A percentile compares a stretch with the other conserved stretches of the same genome.
Evolutionary conservation across 108 stramenopile genomes (phyloP).

Genomic region (Stephanodiscus triporus): DNA sequence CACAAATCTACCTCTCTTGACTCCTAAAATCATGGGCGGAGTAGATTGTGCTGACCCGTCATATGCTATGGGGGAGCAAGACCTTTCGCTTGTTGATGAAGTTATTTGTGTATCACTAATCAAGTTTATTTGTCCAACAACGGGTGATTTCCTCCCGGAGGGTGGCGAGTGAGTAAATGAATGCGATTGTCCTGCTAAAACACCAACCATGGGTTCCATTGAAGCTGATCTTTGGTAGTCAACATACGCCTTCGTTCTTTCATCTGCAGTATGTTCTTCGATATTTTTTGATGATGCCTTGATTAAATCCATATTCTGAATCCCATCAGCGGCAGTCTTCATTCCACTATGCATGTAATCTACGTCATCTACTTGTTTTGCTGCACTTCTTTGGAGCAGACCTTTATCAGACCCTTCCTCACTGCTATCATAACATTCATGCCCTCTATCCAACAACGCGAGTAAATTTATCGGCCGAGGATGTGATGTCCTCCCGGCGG

Average conservation of each 20-base stretch:
- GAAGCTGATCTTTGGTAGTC: constrained; percentile 21
- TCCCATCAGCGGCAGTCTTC: too few relatives aligned
- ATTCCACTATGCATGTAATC: too few relatives aligned
- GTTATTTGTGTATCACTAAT: not conserved
- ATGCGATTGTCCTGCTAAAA: not conserved
- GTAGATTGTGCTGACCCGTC: constrained; percentile 10
- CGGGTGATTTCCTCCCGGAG: not conserved
- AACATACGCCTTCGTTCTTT: not conserved
- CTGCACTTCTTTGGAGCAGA: too few relatives aligned
- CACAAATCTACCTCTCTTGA: constrained; percentile 4
- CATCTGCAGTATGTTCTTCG: too few relatives aligned
- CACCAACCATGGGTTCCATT: constrained; percentile 21
- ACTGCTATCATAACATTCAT: too few relatives aligned
- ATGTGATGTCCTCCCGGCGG: not conserved
- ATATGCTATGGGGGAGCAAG: constrained; percentile 19
- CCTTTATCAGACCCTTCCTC: too few relatives aligned
- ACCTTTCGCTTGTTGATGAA: not conserved
- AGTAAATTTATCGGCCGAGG: too few relatives aligned
- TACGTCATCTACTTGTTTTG: too few relatives aligned
- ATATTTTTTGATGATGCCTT: too few relatives aligned
- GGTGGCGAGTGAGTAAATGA: not conserved
- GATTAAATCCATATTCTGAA: too few relatives aligned
- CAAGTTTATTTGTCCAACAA: not conserved
- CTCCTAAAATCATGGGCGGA: constrained; percentile 1
- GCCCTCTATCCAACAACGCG: not conserved